A percentile compares a stretch with the other conserved stretches of the same genome.
Conservation (phyloP, 208 protist species). For the Novymonas esmeraldas region DNA sequence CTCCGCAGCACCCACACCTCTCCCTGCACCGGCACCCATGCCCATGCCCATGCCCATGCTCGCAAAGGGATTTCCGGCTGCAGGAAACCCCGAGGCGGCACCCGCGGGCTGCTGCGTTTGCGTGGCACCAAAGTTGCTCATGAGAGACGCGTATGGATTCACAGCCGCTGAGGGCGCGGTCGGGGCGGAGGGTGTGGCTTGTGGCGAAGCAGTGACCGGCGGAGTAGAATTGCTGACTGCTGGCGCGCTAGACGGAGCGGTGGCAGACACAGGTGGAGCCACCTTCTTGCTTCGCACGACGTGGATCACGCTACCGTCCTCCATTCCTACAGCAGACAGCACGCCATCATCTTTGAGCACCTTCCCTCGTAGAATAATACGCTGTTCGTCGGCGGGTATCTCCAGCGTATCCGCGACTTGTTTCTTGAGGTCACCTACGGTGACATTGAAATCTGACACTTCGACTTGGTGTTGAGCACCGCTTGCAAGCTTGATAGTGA, state of each 20-base stretch:
- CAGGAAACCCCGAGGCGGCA: constrained; percentile 10
- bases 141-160: constrained; percentile 78
- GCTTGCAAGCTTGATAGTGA: constrained; percentile 84
- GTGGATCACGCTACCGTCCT: constrained; percentile 81
- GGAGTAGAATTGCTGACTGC: constrained; percentile 2
- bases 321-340: constrained; percentile 75
- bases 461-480: constrained; percentile 75
- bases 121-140: constrained; percentile 43
- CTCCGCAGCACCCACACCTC: constrained; percentile 11
- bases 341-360: constrained; percentile 86
- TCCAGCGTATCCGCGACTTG: constrained; percentile 40
- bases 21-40: constrained; percentile 14
- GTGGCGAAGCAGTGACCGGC: constrained; percentile 6
- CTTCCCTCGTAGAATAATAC: constrained; percentile 81
- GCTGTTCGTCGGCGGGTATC: constrained; percentile 84
- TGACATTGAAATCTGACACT: constrained; percentile 74
- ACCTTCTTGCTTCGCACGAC: constrained; percentile 82
- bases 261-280: constrained; percentile 4
- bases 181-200: constrained; percentile 5
- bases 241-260: constrained; percentile 11
- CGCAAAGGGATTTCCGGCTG: constrained; percentile 20
- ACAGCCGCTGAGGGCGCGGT: constrained; percentile 2
- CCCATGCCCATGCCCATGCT: constrained; percentile 27
- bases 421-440: constrained; percentile 75
- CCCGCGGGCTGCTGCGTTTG: constrained; percentile 11